Percentiles rank a stretch among this genome's conserved stretches.
Conservation (phyloP, 208 protist species). For the Strigomonas culicis region DNA sequence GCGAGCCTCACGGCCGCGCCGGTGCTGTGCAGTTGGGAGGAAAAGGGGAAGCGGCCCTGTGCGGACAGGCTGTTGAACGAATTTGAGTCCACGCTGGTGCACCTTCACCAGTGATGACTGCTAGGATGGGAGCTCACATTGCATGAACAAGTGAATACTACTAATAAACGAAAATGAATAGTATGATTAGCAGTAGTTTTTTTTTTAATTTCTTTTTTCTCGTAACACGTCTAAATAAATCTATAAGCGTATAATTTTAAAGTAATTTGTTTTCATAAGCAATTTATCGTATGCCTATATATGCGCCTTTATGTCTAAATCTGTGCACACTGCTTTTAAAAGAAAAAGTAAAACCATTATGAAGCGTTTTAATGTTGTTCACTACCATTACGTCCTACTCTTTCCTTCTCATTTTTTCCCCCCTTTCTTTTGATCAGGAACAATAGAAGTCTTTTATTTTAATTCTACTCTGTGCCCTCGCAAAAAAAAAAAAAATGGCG, state of each 20-base stretch:
- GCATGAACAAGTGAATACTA: slow-evolving; percentile 1
- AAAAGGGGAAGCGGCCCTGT: slow-evolving; percentile 29
- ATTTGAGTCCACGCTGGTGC: slow-evolving; percentile 56
- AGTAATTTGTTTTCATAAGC: slow-evolving; percentile 6
- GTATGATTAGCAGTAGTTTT: background rate
- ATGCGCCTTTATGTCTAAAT: no score
- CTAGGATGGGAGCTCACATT: background rate
- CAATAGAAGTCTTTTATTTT: background rate
- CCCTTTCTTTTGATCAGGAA: background rate
- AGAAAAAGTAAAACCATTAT: background rate
- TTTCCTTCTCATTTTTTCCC: background rate
- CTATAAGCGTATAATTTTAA: background rate
- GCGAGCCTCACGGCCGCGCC: slow-evolving; percentile 5
- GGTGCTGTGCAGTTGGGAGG: slow-evolving; percentile 38
- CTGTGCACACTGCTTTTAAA: background rate
- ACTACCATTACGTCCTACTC: background rate
- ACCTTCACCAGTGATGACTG: background rate
- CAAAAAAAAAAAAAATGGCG: slow-evolving; percentile 26
- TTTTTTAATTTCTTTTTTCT: slow-evolving; percentile 10
- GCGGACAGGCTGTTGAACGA: slow-evolving; percentile 35
- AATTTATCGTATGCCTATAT: no score
- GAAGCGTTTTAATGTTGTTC: no score
- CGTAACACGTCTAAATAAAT: slow-evolving; percentile 1
- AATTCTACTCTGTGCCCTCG: background rate
- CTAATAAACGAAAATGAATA: slow-evolving; percentile 1